Conservation (phyloP, 148 eudicot genomes). For the Vaccinium corymbosum region DNA sequence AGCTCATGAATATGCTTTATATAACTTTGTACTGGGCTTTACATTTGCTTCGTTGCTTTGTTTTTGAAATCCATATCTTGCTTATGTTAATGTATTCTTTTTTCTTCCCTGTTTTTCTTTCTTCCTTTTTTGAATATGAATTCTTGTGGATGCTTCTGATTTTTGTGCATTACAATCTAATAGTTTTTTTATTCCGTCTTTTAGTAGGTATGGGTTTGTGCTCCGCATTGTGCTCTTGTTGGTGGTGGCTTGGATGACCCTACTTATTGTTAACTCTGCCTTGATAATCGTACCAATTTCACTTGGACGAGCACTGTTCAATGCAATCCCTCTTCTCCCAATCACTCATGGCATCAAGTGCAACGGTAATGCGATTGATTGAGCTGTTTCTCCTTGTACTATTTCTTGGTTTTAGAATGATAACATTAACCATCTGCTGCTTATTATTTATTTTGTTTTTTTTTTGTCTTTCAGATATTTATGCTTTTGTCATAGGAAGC, state of each 20-base stretch:
- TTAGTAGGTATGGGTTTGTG: conserved; percentile 76
- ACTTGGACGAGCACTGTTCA: conserved; percentile 80
- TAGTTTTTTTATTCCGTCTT: conserved; percentile 16
- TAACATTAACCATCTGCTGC: neutral
- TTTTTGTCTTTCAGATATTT: conserved; percentile 46
- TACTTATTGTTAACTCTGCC: conserved; percentile 74
- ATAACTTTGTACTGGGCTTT: neutral
- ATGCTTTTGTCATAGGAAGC: conserved; percentile 95
- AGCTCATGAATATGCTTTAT: neutral
- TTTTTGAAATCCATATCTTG: neutral
- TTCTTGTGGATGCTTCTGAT: neutral
- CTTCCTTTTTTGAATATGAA: neutral
- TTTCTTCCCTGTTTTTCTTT: neutral
- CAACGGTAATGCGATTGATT: conserved; percentile 51
- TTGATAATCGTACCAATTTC: conserved; percentile 74
- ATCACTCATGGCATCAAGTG: conserved; percentile 92
- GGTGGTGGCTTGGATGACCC: conserved; percentile 96
- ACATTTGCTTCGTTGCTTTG: neutral
- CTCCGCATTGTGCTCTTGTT: conserved; percentile 77
- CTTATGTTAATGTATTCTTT: neutral
- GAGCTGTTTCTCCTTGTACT: neutral
- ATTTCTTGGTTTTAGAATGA: conserved; percentile 4
- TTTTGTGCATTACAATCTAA: neutral
- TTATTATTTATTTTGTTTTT: neutral
- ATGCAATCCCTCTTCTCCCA: conserved; percentile 80